These are phyloP conservation scores for Aspergillus sclerotialis DNA, from an alignment of 2,329 filamentous ascomycete species.

Conservation along the genomic window DNA sequence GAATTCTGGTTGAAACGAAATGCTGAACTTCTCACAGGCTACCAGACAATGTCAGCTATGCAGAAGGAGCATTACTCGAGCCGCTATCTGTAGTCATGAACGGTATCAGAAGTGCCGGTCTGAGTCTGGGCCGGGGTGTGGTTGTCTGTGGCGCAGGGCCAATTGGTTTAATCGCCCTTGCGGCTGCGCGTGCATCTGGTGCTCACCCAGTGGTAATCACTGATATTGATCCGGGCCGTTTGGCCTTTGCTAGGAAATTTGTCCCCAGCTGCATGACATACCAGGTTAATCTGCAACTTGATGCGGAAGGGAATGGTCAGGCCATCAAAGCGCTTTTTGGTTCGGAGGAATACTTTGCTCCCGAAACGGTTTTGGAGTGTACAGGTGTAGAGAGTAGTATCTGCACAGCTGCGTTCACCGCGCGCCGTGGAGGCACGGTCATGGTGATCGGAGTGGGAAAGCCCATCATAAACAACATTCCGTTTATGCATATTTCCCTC, in stretches of 20 bases:
- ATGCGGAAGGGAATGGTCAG: slow-evolving; percentile 60
- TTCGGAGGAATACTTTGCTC: slow-evolving; percentile 39
- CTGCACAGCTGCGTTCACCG: slow-evolving; percentile 69
- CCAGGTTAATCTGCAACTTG: slow-evolving; percentile 24
- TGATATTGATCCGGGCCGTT: slow-evolving; percentile 76
- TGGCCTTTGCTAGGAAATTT: slow-evolving; percentile 72
- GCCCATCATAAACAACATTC: slow-evolving; percentile 84
- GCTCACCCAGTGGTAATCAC: slow-evolving; percentile 84
- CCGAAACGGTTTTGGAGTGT: slow-evolving; percentile 74
- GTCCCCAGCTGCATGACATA: slow-evolving; percentile 70
- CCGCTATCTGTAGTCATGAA: slow-evolving; percentile 79
- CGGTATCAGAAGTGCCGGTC: slow-evolving; percentile 70
- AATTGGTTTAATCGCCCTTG: slow-evolving; percentile 77
- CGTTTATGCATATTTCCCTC: slow-evolving; percentile 90
- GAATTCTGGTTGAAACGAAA: no score
- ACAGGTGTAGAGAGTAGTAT: slow-evolving; percentile 85
- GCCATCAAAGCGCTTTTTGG: slow-evolving; percentile 61
- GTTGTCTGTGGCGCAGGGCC: slow-evolving; percentile 83
- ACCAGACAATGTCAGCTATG: slow-evolving; percentile 75
- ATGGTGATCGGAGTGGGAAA: slow-evolving; percentile 89
- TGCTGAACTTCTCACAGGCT: slow-evolving; percentile 97
- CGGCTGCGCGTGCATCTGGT: slow-evolving; percentile 74
- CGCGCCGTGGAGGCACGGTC: slow-evolving; percentile 87
- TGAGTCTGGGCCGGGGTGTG: slow-evolving; percentile 74
- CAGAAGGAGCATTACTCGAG: slow-evolving; percentile 80